Evolutionary conservation across 2,329 filamentous ascomycete genomes (phyloP).

Genomic region (Ciborinia camelliae): DNA sequence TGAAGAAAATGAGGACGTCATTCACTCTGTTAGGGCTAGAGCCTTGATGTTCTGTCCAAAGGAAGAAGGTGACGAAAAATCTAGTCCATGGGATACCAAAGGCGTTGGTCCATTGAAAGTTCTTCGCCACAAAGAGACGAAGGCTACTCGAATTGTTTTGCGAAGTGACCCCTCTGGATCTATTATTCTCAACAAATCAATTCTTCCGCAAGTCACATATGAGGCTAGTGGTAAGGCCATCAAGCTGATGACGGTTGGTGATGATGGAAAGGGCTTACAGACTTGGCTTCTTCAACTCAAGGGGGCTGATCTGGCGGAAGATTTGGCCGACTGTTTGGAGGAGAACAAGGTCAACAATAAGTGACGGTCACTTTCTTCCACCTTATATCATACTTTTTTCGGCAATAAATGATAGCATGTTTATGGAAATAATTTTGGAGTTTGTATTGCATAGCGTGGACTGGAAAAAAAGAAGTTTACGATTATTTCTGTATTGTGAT

Average conservation of each 20-base stretch:
- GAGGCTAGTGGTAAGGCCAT: slow-evolving; percentile 58
- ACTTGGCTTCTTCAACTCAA: slow-evolving; percentile 72
- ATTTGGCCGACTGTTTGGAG: slow-evolving; percentile 39
- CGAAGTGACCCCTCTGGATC: slow-evolving; percentile 73
- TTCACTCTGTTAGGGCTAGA: slow-evolving; percentile 70
- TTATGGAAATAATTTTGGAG: slow-evolving; percentile 6
- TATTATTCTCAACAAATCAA: slow-evolving; percentile 66
- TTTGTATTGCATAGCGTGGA: slow-evolving; percentile 13
- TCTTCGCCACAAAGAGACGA: slow-evolving; percentile 68
- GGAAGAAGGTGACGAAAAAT: slow-evolving; percentile 44
- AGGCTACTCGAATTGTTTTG: slow-evolving; percentile 64
- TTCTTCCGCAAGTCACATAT: slow-evolving; percentile 62
- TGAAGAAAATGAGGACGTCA: slow-evolving; percentile 67
- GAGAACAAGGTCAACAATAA: slow-evolving; percentile 16
- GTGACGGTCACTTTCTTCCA: background rate
- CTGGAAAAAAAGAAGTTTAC: slow-evolving; percentile 6
- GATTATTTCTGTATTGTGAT: background rate
- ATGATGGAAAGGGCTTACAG: slow-evolving; percentile 58
- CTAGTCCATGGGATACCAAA: slow-evolving; percentile 63
- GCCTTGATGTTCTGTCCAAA: slow-evolving; percentile 59
- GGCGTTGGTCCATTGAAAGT: slow-evolving; percentile 71
- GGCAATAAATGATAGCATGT: slow-evolving; percentile 3
- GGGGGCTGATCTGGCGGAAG: slow-evolving; percentile 49
- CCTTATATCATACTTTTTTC: slow-evolving; percentile 5
- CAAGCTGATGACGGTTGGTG: slow-evolving; percentile 55